Base-by-base conservation (phyloP, 148 eudicot genomes). In the Diospyros lotus region DNA sequence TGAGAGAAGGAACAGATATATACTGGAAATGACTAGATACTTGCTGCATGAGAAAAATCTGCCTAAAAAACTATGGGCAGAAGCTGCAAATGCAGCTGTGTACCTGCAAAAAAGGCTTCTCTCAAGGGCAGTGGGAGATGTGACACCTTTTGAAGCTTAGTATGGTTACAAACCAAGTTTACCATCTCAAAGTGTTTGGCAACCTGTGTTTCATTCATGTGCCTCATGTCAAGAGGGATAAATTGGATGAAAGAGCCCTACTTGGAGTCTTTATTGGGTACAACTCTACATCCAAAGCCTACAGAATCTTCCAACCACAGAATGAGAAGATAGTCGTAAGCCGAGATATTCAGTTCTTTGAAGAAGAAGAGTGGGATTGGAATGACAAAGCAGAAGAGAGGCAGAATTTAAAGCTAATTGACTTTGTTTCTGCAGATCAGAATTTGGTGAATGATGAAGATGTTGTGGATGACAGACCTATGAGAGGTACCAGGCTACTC, bases 11-110 rank as follows among this genome's bases (percentile, higher is more conserved):
- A 78, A 71, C 39, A 54, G 66, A 8, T 71, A 64, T 2, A 66
- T 65, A 2, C 53, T 72, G 72, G 52, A 48, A 8, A 48, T 48
- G 52, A 48, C 52, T 48, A 4, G 52, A 0, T 48, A 1, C 52
- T 4, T 48, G 52, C 52, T 48, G 8, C 8, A 48, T 8, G 52
- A 48, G 52, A 48, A 48, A 7, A 71, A 72, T 8, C 8, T 79
- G 45, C 74, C 75, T 0, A 74, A 73, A n/a, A 74, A 68, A 61
- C 68, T 74, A 6, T 79, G 77, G 77, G 81, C 64, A 59, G 81
- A 79, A 12, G 77, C 64, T 1, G 69, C 48, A 9, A 48, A 73
- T 54, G 72, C 76, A 1, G n/a, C 59, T 1, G 66, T 78, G 2
- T 78, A 8, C 4, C 3, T 48, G 52, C 52, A 48, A 48, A 48